phyloP scores from a whole-genome alignment of 2,329 filamentous ascomycete species.

The Phaeosphaeria sp. region DNA sequence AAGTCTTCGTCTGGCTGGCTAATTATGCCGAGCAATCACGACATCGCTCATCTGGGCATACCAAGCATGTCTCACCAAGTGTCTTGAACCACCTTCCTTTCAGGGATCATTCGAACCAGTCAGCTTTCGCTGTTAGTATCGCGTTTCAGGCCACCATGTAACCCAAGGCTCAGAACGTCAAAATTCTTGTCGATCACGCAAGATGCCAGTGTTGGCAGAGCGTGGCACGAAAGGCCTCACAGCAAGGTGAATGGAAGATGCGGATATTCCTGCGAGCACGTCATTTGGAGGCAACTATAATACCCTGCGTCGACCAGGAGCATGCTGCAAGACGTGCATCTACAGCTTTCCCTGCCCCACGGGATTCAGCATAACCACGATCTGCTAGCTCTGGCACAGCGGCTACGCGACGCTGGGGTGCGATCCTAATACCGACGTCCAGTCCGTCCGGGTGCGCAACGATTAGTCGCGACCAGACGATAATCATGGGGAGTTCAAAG shows the following conservation, averaged over 20 bases:
- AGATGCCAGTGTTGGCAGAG: conserved; percentile 8
- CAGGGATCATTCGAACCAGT: conserved; percentile 19
- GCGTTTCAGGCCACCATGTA: conserved; percentile 23
- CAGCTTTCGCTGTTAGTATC: conserved; percentile 11
- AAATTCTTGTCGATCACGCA: conserved; percentile 35
- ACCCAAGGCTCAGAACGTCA: conserved; percentile 35
- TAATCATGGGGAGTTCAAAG: conserved; percentile 18
- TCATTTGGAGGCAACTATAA: conserved; percentile 22
- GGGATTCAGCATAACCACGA: not conserved
- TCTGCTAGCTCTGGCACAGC: not conserved
- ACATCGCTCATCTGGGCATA: conserved; percentile 27
- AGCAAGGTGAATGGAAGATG: conserved; percentile 8
- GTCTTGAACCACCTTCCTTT: conserved; percentile 37
- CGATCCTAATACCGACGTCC: conserved; percentile 21
- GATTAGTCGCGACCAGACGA: not conserved
- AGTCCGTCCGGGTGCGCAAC: conserved; percentile 13
- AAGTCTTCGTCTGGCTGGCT: conserved; percentile 16
- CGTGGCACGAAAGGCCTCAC: conserved; percentile 6
- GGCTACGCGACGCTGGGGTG: conserved; percentile 6
- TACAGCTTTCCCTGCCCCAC: conserved; percentile 7
- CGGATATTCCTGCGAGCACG: conserved; percentile 17
- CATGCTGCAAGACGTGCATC: conserved; percentile 14
- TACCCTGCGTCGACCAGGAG: conserved; percentile 11
- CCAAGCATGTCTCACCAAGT: conserved; percentile 26
- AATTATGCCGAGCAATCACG: conserved; percentile 35